Base-by-base conservation (phyloP, 768 basidiomycete genomes). In the Phaffia australis region DNA sequence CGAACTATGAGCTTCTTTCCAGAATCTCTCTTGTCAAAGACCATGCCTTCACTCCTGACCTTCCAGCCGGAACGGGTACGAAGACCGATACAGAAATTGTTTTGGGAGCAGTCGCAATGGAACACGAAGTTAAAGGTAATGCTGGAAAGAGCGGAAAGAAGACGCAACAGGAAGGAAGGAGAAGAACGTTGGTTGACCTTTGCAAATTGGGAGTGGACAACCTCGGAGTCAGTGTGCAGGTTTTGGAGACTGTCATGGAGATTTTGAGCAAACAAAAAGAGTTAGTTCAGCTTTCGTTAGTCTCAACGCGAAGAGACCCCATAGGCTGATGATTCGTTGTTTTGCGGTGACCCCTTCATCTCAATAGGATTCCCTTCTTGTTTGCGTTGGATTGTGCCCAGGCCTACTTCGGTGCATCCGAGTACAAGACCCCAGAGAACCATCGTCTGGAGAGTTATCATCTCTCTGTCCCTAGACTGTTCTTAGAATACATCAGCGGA, bases 401-500 rank as follows among this genome's bases (percentile, higher is more conserved):
- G 27, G 66, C 66, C 7, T 67, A 67, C 66, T 67, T 67, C 55
- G 29, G 55, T 14, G 27, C 49, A 23, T 51, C 66, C 0, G 14
- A 57, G 25, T 67, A 67, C 49, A 35, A 29, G 30, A 67, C 66
- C n/a, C 66, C 66, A 1, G 66, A 67, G 47, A 47, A 48, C n/a
- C 60, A 63, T 55, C 19, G 6, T 7, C 60, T 67, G 27, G 48
- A 69, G 55, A 11, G 57, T 9, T 69, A 69, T 63, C 67, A 69
- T 35, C 46, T 69, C 2, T 52, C 62, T 0, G 60, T 63, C 0
- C 67, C 67, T 2, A 49, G 63, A 19, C 8, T 52, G 9, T 27
- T 69, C 23, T 56, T 69, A 27, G 67, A 69, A 29, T 64, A 59
- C 56, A 58, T 69, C 47, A 59, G 57, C 14, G 67, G 67, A 11